Evolutionary conservation across 768 basidiomycete species (phyloP).

Genomic region (Chalciporus sphaerocephalus): DNA sequence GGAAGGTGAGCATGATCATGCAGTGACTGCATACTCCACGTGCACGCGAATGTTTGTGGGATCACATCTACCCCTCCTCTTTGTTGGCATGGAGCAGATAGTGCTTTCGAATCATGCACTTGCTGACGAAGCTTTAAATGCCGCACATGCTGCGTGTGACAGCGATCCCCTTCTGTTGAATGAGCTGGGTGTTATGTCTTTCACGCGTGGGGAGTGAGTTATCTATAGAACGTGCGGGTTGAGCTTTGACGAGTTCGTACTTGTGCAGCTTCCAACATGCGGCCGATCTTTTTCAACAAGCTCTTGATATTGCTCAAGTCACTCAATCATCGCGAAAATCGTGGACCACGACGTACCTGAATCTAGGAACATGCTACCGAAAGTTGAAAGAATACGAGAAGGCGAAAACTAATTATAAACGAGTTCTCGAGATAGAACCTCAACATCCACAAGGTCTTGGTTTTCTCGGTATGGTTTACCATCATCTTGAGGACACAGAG

Average conservation of each 20-base stretch:
- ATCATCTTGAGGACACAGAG: conserved; percentile 68
- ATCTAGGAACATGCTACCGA: conserved; percentile 85
- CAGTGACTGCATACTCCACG: conserved; percentile 97
- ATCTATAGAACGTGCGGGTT: not conserved
- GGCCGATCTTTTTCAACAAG: conserved; percentile 61
- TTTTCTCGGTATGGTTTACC: conserved; percentile 85
- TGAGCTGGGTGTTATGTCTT: conserved; percentile 91
- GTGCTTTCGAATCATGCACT: conserved; percentile 74
- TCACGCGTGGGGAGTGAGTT: conserved; percentile 76
- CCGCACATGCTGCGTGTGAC: conserved; percentile 76
- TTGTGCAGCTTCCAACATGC: conserved; percentile 70
- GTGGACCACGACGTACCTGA: conserved; percentile 89
- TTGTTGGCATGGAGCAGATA: conserved; percentile 98
- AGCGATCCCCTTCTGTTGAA: conserved; percentile 88
- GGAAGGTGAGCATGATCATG: conserved; percentile 98
- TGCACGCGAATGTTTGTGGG: conserved; percentile 94
- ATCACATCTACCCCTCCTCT: conserved; percentile 92
- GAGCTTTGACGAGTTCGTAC: conserved; percentile 26
- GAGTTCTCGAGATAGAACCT: conserved; percentile 85
- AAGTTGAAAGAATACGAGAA: conserved; percentile 64
- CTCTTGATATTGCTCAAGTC: conserved; percentile 77
- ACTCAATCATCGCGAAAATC: conserved; percentile 80
- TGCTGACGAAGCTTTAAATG: conserved; percentile 85
- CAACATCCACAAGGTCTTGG: conserved; percentile 76
- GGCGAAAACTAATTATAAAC: conserved; percentile 69